Evolutionary conservation across 2,329 filamentous ascomycete genomes (phyloP).

Genomic region (Fusarium longipes): DNA sequence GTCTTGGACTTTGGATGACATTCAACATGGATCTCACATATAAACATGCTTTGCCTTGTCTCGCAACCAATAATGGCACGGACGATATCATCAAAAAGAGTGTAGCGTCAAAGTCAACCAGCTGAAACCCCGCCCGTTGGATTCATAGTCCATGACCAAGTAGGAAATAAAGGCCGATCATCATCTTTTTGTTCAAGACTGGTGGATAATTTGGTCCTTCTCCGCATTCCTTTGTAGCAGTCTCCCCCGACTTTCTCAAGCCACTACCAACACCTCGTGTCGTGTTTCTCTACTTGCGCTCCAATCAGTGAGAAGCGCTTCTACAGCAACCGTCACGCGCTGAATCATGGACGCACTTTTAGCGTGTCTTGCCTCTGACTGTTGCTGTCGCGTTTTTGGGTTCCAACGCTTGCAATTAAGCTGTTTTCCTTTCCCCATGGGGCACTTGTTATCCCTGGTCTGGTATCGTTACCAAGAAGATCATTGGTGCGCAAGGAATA

Average conservation of each 20-base stretch:
- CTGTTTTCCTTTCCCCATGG: constrained; percentile 9
- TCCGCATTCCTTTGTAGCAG: constrained; percentile 1
- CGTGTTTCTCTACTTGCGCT: background rate
- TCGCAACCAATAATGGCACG: constrained; percentile 1
- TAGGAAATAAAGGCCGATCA: background rate
- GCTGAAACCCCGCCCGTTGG: constrained; percentile 17
- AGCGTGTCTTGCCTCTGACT: constrained; percentile 5
- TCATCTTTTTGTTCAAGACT: background rate
- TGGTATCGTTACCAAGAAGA: background rate
- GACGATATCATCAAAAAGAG: background rate
- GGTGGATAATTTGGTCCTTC: constrained; percentile 6
- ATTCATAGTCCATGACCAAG: background rate
- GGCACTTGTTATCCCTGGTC: background rate
- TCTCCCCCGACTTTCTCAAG: background rate
- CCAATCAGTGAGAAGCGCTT: constrained; percentile 15
- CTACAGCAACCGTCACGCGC: constrained; percentile 15
- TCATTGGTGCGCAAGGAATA: constrained; percentile 11
- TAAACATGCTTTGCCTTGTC: background rate
- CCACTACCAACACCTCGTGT: background rate
- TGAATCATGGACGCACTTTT: background rate
- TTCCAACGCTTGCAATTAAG: background rate
- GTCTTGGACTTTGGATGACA: background rate
- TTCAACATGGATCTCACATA: background rate
- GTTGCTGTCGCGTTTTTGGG: background rate
- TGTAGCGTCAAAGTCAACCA: background rate